A percentile compares a stretch with the other conserved stretches of the same genome.
These are phyloP conservation scores for Vanrija sp. DNA, from an alignment of 1,284 basidiomycete genomes.

Conservation along the genomic window DNA sequence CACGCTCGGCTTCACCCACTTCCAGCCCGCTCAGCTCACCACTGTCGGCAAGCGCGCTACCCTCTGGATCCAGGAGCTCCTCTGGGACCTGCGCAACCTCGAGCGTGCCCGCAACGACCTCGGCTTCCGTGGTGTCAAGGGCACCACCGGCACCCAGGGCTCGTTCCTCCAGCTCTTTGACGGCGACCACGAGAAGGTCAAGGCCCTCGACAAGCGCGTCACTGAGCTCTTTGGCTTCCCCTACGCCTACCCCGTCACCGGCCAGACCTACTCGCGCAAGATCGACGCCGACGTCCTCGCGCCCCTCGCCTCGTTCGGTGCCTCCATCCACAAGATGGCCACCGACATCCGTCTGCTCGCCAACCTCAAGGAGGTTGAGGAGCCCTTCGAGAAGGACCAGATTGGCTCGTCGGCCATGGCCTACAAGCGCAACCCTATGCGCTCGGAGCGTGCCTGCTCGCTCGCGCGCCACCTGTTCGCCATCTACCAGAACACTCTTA, in stretches of 20 bases:
- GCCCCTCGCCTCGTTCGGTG: conserved; percentile 84
- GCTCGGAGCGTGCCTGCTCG: conserved; percentile 94
- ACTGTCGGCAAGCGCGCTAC: conserved; percentile 99
- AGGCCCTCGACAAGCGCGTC: conserved; percentile 81
- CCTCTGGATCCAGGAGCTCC: conserved; percentile 93
- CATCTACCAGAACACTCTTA: conserved; percentile 86
- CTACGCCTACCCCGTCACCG: conserved; percentile 95
- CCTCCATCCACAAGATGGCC: conserved; percentile 95
- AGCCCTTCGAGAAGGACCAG: conserved; percentile 98
- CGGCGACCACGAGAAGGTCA: conserved; percentile 90
- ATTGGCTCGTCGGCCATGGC: conserved; percentile 98
- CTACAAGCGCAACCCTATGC: conserved; percentile 99
- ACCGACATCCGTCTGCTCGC: conserved; percentile 91
- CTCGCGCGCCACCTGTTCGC: conserved; percentile 89
- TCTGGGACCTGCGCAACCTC: conserved; percentile 96
- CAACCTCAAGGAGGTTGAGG: conserved; percentile 96
- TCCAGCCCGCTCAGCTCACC: conserved; percentile 96
- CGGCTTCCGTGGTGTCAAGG: conserved; percentile 97
- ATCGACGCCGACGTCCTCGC: conserved; percentile 92
- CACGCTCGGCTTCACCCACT: conserved; percentile 96
- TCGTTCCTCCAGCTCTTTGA: conserved; percentile 94
- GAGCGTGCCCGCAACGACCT: conserved; percentile 86
- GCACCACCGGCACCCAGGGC: conserved; percentile 97
- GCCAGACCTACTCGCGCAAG: conserved; percentile 98
- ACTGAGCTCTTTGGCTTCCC: conserved; percentile 87